Conservation (phyloP, 2,329 filamentous ascomycete species). For the Thermothelomyces thermophilus region DNA sequence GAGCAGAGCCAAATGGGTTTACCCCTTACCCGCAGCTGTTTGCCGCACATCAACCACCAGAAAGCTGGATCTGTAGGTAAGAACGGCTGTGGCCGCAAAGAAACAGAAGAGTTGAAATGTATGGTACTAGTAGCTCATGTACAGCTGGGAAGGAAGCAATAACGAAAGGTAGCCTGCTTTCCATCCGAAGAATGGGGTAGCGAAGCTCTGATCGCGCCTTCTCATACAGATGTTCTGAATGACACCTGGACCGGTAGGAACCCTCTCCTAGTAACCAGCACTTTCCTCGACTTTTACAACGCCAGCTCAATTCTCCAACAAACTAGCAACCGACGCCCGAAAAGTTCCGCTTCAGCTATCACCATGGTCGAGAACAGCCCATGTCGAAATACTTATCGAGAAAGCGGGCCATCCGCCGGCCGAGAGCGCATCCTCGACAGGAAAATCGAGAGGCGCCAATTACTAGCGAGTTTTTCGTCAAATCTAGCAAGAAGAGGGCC, state of each 20-base stretch:
- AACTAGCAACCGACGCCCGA: neutral
- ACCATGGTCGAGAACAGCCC: neutral
- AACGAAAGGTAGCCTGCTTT: no score
- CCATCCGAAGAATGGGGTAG: no score
- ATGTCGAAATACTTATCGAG: neutral
- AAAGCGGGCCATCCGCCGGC: neutral
- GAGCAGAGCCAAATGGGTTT: no score
- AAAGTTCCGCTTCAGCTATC: neutral
- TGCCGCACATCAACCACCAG: no score
- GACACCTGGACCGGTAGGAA: neutral
- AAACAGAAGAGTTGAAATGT: no score
- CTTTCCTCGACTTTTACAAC: neutral
- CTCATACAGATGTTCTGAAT: neutral
- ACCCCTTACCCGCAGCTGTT: no score
- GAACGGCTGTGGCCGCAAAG: no score
- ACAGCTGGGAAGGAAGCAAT: no score
- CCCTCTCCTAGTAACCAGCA: neutral
- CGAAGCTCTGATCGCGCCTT: neutral
- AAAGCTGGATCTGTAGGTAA: no score
- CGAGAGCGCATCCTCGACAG: slow-evolving; percentile 20
- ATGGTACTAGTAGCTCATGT: no score
- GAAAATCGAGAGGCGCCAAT: slow-evolving; percentile 21
- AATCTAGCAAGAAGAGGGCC: slow-evolving; percentile 21
- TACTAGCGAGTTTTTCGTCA: slow-evolving; percentile 28
- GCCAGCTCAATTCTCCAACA: neutral